phyloP scores from a whole-genome alignment of 495 filamentous ascomycete genomes.

The Amorphotheca resinae region DNA sequence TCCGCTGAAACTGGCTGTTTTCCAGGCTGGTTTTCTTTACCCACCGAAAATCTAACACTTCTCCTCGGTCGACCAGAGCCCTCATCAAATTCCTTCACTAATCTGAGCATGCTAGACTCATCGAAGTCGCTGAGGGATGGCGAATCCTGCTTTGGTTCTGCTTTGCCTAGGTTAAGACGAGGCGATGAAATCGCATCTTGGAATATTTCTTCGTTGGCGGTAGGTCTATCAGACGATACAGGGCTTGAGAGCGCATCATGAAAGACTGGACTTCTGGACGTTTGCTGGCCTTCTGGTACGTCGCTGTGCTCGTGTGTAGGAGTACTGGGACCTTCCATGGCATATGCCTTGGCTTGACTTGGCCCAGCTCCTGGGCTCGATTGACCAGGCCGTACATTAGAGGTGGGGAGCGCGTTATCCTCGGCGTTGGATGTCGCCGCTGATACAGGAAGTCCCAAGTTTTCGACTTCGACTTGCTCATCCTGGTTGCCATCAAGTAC shows the following conservation, averaged over 20 bases:
- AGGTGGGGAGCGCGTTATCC: neutral
- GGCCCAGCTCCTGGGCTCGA: neutral
- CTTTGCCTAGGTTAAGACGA: neutral
- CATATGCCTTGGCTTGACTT: neutral
- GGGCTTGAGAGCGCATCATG: conserved; percentile 36
- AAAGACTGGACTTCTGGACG: conserved; percentile 21
- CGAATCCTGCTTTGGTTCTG: conserved; percentile 20
- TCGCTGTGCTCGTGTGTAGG: neutral
- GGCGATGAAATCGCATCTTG: conserved; percentile 18
- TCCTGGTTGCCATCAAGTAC: conserved; percentile 3
- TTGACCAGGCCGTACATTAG: neutral
- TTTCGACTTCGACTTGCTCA: neutral
- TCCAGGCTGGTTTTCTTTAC: conserved; percentile 4
- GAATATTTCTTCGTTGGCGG: conserved; percentile 10
- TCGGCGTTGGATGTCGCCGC: neutral
- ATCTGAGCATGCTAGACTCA: conserved; percentile 31
- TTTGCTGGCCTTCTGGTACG: neutral
- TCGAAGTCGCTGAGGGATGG: conserved; percentile 32
- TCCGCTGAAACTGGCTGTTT: neutral
- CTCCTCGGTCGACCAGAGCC: neutral
- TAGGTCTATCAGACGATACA: conserved; percentile 9
- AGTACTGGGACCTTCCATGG: neutral
- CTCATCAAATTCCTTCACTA: conserved; percentile 33
- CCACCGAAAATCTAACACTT: neutral
- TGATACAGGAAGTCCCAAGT: neutral